Percentiles rank a stretch among this genome's conserved stretches.
These are phyloP conservation scores for Parascedosporium putredinis DNA, from an alignment of 2,329 filamentous ascomycete genomes.

Conservation along the genomic window DNA sequence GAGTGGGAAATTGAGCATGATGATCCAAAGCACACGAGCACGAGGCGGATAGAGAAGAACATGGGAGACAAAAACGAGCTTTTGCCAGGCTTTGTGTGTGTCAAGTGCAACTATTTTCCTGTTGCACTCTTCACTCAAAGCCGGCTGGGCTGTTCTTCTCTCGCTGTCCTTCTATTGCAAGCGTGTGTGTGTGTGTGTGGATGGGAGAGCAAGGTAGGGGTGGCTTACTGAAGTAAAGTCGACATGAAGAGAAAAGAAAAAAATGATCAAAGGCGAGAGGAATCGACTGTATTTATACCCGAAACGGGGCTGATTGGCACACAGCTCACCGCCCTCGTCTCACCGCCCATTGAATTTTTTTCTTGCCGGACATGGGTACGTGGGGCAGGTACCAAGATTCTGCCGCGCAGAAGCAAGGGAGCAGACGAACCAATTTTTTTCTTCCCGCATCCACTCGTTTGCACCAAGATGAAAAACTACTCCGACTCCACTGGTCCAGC, in stretches of 20 bases:
- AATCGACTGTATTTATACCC: background rate
- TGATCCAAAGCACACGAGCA: too few relatives aligned
- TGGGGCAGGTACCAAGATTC: too few relatives aligned
- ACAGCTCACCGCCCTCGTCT: background rate
- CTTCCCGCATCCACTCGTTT: too few relatives aligned
- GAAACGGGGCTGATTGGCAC: constrained; percentile 1
- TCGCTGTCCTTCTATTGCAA: background rate
- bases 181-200: constrained; percentile 2
- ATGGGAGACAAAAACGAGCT: too few relatives aligned
- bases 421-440: constrained; percentile 15
- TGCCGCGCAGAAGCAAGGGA: background rate
- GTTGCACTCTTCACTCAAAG: too few relatives aligned
- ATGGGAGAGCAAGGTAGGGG: constrained; percentile 20
- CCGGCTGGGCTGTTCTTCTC: background rate
- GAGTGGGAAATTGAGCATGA: background rate
- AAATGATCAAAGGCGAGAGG: constrained; percentile 22
- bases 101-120: too few relatives aligned
- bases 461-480: too few relatives aligned
- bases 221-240: constrained; percentile 49
- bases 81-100: too few relatives aligned
- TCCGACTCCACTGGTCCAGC: too few relatives aligned
- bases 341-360: too few relatives aligned
- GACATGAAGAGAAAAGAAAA: constrained; percentile 46
- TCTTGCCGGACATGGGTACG: too few relatives aligned
- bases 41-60: too few relatives aligned